phyloP scores from a whole-genome alignment of 192 early-diverging fungal genomes.

The Mortierella antarctica region DNA sequence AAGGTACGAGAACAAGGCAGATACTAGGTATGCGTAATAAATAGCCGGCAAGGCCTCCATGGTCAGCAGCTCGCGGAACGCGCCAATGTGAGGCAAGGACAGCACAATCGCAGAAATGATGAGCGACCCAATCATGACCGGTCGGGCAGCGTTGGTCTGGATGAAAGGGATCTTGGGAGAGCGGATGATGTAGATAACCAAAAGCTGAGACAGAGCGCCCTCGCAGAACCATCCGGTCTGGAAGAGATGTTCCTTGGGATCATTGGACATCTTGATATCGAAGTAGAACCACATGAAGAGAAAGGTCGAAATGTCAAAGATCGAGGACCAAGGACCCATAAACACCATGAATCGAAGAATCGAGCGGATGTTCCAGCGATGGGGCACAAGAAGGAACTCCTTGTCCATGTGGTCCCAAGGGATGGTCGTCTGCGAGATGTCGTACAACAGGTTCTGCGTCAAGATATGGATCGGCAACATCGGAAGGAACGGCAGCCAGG shows the following conservation, averaged over 20 bases:
- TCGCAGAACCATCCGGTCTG: conserved; percentile 60
- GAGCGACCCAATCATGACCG: conserved; percentile 32
- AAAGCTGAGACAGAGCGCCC: conserved; percentile 55
- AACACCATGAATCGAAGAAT: conserved; percentile 63
- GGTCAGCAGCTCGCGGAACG: conserved; percentile 33
- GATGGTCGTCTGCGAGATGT: conserved; percentile 60
- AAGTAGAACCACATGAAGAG: conserved; percentile 57
- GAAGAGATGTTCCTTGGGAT: conserved; percentile 27
- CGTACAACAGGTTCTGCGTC: conserved; percentile 61
- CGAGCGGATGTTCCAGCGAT: conserved; percentile 52
- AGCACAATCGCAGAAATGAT: conserved; percentile 32
- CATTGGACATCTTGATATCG: conserved; percentile 22
- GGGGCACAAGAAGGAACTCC: conserved; percentile 57
- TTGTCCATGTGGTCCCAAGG: conserved; percentile 63
- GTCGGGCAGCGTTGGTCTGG: conserved; percentile 46
- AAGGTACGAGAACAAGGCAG: conserved; percentile 38
- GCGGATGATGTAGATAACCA: conserved; percentile 62
- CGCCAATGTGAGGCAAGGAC: conserved; percentile 38
- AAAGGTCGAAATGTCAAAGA: conserved; percentile 61
- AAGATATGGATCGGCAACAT: conserved; percentile 61
- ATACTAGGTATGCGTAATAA: conserved; percentile 47
- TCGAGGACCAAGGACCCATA: conserved; percentile 58
- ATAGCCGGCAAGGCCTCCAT: conserved; percentile 41
- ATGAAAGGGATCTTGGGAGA: conserved; percentile 61
- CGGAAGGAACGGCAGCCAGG: conserved; percentile 65